Percentiles rank a stretch among this genome's conserved stretches.
These are phyloP conservation scores for Xylaria sp. DNA, from an alignment of 2,329 filamentous ascomycete species.

Conservation along the genomic window DNA sequence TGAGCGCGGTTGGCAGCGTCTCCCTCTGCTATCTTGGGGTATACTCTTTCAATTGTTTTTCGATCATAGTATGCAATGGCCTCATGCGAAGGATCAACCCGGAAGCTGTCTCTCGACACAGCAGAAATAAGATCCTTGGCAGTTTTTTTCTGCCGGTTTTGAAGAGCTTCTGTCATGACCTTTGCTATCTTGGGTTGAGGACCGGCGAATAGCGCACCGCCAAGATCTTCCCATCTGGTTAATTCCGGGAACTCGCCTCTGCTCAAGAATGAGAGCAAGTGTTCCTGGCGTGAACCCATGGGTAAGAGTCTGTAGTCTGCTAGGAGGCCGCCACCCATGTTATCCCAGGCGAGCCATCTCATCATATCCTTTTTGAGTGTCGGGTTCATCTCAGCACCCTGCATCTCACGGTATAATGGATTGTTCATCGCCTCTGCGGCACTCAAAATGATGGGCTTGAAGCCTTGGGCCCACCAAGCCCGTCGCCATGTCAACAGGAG, in stretches of 20 bases:
- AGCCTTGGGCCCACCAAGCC: conserved; percentile 96
- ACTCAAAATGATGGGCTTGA: conserved; percentile 84
- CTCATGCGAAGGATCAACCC: conserved; percentile 71
- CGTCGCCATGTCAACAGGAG: conserved; percentile 88
- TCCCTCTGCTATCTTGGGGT: conserved; percentile 73
- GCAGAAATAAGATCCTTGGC: conserved; percentile 73
- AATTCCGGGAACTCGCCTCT: conserved; percentile 78
- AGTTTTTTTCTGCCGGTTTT: conserved; percentile 63
- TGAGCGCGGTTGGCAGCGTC: conserved; percentile 66
- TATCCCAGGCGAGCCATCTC: conserved; percentile 92
- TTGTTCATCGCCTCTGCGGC: conserved; percentile 85
- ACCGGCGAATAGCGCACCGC: conserved; percentile 78
- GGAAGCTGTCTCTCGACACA: conserved; percentile 69
- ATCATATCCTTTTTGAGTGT: conserved; percentile 76
- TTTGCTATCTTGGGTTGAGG: conserved; percentile 71
- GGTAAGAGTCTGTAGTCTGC: conserved; percentile 84
- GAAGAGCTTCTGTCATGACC: conserved; percentile 70
- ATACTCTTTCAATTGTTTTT: conserved; percentile 70
- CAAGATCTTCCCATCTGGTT: conserved; percentile 78
- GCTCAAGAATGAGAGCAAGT: conserved; percentile 77
- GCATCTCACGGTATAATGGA: conserved; percentile 78
- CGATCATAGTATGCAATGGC: conserved; percentile 83
- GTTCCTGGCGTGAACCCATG: conserved; percentile 81
- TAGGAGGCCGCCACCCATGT: conserved; percentile 86
- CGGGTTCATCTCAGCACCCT: conserved; percentile 69